Conservation (phyloP, 2,329 filamentous ascomycete species). For the Plenodomus biglobosus region DNA sequence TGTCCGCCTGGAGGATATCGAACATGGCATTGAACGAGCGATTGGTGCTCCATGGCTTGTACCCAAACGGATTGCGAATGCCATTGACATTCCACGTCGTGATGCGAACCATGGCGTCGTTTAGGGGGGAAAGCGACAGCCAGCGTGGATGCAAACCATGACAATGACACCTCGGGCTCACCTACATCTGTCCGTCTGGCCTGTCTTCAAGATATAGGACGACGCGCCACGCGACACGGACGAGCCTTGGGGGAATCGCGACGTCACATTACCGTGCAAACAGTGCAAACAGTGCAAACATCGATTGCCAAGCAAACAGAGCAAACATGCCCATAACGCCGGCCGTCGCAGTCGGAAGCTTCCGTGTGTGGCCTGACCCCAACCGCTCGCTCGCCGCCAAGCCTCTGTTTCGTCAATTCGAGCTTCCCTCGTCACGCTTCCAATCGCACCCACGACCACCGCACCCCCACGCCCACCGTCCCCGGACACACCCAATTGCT, state of each 20-base stretch:
- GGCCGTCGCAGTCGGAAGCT: conserved; percentile 11
- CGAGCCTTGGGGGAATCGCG: conserved; percentile 16
- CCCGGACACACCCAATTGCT: conserved; percentile 27
- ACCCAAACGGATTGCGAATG: conserved; percentile 57
- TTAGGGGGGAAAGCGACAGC: conserved; percentile 8
- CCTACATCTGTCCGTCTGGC: not conserved
- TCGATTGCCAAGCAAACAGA: too few relatives aligned
- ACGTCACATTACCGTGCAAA: conserved; percentile 26
- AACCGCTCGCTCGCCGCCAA: conserved; percentile 12
- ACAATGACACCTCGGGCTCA: too few relatives aligned
- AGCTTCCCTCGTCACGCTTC: conserved; percentile 23
- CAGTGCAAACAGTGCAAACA: conserved; percentile 25
- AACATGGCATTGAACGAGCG: conserved; percentile 73
- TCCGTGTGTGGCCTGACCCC: conserved; percentile 20
- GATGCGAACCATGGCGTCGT: conserved; percentile 69
- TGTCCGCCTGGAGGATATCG: conserved; percentile 86
- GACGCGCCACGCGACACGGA: conserved; percentile 19
- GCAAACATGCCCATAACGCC: not conserved
- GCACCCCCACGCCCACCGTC: conserved; percentile 6
- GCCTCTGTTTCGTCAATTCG: conserved; percentile 26
- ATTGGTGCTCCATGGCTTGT: conserved; percentile 54
- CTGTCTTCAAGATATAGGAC: not conserved
- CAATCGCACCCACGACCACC: conserved; percentile 19
- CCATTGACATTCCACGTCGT: conserved; percentile 62
- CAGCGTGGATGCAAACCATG: conserved; percentile 7